Percentiles rank a stretch among this genome's conserved stretches.
Conservation (phyloP, 202 grass and related monocot species). For the Setaria viridis region DNA sequence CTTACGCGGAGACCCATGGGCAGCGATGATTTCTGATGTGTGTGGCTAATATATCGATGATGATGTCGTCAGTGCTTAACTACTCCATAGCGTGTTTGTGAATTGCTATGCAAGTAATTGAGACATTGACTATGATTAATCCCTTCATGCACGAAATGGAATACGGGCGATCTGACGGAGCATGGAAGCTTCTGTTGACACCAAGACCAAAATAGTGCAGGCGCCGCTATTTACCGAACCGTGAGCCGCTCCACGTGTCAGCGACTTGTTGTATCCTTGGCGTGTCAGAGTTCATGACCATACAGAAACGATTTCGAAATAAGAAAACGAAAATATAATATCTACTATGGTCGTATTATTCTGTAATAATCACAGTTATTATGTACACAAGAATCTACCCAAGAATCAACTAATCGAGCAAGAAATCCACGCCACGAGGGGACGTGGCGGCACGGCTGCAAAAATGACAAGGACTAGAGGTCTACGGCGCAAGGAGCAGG, state of each 20-base stretch:
- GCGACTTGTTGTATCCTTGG: background rate
- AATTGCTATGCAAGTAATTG: slow-evolving; percentile 12
- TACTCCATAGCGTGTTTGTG: slow-evolving; percentile 21
- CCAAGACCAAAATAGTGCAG: background rate
- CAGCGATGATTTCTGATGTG: background rate
- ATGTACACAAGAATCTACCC: slow-evolving; percentile 52
- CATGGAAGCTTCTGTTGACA: slow-evolving; percentile 23
- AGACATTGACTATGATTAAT: background rate
- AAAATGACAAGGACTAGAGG: slow-evolving; percentile 33
- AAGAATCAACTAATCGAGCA: slow-evolving; percentile 43
- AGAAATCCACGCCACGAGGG: background rate
- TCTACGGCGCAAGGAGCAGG: slow-evolving; percentile 42
- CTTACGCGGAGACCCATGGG: background rate
- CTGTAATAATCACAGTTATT: slow-evolving; percentile 9
- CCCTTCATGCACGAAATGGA: background rate
- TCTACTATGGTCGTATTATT: background rate
- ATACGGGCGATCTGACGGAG: background rate
- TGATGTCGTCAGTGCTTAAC: background rate
- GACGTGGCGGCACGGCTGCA: slow-evolving; percentile 17
- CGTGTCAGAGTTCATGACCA: background rate
- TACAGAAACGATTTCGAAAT: background rate
- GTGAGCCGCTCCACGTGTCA: background rate
- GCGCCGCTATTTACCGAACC: background rate
- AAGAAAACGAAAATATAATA: background rate
- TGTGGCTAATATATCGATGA: background rate